Base-by-base conservation (phyloP, 2,329 filamentous ascomycete species). In the Thielaviopsis populi region DNA sequence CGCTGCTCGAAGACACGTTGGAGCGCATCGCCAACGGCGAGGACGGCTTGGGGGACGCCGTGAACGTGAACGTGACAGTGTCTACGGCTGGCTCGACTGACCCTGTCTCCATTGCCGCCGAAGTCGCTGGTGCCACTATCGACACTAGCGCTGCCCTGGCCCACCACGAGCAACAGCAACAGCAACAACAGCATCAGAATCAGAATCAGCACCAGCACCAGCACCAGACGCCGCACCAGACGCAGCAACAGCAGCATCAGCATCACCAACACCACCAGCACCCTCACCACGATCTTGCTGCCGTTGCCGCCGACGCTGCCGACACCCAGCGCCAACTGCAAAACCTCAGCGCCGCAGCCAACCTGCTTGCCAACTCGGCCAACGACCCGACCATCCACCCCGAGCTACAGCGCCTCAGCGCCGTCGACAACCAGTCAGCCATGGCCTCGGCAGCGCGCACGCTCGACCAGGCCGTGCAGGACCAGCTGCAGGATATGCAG, bases 331-430 rank as follows among this genome's bases (percentile, higher is more conserved):
- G 63, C 41, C 65, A 68, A 37, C 58, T 66, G 56, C 66, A 65
- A 61, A 65, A 66, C 61, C 63, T 64, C 24, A 68, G 65, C 58
- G 66, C 69, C 7, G 69, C 70, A 42, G 70, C 71, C 54, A 70
- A 65, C 68, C 71, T 73, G 15, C 68, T 74, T 22, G 69, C 70
- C 65, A 72, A 72, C 69, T 70, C 70, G 1, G 37, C 66, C 58
- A 63, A 66, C 59, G 68, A 70, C 63, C 66, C 66, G 42, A 67
- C 66, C 62, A 67, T 70, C 59, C 69, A 70, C 50, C 69, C 69
- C 58, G 69, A 68, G 54, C 68, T 70, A 8, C 69, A 70, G 41
- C 65, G 70, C 67, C 61, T 71, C 68, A 46, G 69, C 59, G 50
- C 63, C 33, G 61, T 64, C 17, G 63, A 61, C 50, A 41, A 43